Percentiles rank a stretch among this genome's conserved stretches.
Conservation (phyloP, 352 stramenopile species). For the Phytophthora rubi region DNA sequence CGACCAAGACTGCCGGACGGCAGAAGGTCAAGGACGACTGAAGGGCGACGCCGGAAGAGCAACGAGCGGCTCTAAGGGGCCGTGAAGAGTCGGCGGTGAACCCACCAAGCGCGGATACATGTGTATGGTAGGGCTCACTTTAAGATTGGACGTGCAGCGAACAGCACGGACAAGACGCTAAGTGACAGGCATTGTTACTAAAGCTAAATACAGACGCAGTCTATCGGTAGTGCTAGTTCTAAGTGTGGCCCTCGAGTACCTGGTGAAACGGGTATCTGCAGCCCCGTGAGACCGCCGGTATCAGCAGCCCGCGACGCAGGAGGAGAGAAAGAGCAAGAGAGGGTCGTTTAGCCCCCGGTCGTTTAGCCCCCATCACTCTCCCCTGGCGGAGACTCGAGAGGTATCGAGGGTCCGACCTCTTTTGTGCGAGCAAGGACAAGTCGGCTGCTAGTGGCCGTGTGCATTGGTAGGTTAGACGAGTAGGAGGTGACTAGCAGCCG, state of each 20-base stretch:
- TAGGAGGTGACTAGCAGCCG: background rate
- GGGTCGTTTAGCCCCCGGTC: background rate
- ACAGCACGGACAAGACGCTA: background rate
- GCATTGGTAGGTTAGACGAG: background rate
- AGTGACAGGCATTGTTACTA: background rate
- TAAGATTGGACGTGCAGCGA: background rate
- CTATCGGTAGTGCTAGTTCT: background rate
- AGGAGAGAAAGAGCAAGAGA: background rate
- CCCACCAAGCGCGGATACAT: background rate
- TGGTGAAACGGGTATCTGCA: background rate
- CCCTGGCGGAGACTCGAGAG: no score
- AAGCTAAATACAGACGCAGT: background rate
- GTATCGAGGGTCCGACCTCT: no score
- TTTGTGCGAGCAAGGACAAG: no score
- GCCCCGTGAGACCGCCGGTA: background rate
- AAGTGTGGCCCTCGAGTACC: background rate
- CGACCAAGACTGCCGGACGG: background rate
- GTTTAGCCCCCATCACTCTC: background rate
- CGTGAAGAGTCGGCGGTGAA: background rate
- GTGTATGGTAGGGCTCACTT: background rate
- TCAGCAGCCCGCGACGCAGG: background rate
- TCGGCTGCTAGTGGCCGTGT: no score
- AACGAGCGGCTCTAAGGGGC: background rate
- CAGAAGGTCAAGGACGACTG: no score
- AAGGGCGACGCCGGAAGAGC: background rate